These are phyloP conservation scores for Nigrospora oryzae DNA, from an alignment of 2,329 filamentous ascomycete genomes.

Conservation along the genomic window DNA sequence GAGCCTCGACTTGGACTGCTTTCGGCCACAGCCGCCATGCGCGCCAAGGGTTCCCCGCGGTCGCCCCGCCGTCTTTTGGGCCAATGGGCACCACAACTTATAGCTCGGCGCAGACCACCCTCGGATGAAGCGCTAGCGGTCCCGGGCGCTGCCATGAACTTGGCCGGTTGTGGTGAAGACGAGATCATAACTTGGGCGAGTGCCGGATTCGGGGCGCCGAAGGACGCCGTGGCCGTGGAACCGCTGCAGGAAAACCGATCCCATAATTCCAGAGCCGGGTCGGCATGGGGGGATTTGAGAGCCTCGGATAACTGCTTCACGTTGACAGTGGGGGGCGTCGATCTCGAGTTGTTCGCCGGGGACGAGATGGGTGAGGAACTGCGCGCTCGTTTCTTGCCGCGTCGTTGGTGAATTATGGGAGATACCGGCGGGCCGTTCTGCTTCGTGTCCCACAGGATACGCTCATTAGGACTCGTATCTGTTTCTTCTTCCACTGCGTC, in stretches of 20 bases:
- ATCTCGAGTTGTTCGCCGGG: constrained; percentile 39
- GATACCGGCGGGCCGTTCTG: constrained; percentile 32
- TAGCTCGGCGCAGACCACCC: constrained; percentile 50
- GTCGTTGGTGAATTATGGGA: constrained; percentile 38
- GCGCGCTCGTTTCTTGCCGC: constrained; percentile 57
- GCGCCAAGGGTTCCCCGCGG: constrained; percentile 28
- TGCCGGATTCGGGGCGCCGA: constrained; percentile 44
- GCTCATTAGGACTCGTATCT: constrained; percentile 50
- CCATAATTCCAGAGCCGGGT: constrained; percentile 70
- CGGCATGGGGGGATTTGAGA: constrained; percentile 58
- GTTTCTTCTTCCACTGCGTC: constrained; percentile 33
- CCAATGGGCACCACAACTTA: constrained; percentile 64
- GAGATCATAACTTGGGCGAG: constrained; percentile 61
- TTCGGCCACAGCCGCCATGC: constrained; percentile 21
- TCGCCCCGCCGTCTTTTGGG: constrained; percentile 61
- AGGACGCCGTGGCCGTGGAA: constrained; percentile 28
- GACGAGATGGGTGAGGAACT: constrained; percentile 69
- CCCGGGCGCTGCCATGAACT: constrained; percentile 23
- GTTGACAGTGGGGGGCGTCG: constrained; percentile 40
- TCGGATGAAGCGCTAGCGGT: constrained; percentile 23
- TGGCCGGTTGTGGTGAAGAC: constrained; percentile 57
- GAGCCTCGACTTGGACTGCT: constrained; percentile 36
- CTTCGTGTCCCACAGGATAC: constrained; percentile 51
- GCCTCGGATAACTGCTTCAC: constrained; percentile 48
- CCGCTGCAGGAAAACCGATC: constrained; percentile 59